A percentile compares a stretch with the other conserved stretches of the same genome.
These are phyloP conservation scores for Kalmusia sp. DNA, from an alignment of 2,329 filamentous ascomycete species.

Conservation along the genomic window DNA sequence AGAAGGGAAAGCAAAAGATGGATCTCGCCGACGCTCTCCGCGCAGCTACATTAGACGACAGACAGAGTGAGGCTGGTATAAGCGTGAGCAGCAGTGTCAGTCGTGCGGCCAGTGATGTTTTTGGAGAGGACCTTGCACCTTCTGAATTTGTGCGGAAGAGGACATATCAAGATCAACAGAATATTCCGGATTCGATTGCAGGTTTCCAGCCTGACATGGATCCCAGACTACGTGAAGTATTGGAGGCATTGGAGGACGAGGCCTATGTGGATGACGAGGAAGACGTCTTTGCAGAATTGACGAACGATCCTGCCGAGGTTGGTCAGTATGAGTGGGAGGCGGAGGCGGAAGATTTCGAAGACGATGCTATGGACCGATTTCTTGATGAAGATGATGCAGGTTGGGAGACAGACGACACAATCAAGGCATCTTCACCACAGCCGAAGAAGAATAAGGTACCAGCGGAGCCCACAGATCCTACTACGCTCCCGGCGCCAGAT, in stretches of 20 bases:
- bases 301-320: slow-evolving; percentile 74
- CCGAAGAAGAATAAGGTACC: slow-evolving; percentile 39
- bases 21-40: slow-evolving; percentile 83
- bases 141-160: slow-evolving; percentile 78
- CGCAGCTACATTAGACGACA: slow-evolving; percentile 52
- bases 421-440: slow-evolving; percentile 62
- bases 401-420: slow-evolving; percentile 95
- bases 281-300: slow-evolving; percentile 80
- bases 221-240: slow-evolving; percentile 83
- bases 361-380: slow-evolving; percentile 51
- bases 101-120: slow-evolving; percentile 57
- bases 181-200: slow-evolving; percentile 87
- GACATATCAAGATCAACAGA: slow-evolving; percentile 91
- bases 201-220: slow-evolving; percentile 99
- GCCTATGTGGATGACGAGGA: slow-evolving; percentile 86
- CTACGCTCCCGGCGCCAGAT: slow-evolving; percentile 40
- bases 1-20: slow-evolving; percentile 78
- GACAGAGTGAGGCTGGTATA: slow-evolving; percentile 50
- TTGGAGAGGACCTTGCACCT: slow-evolving; percentile 78
- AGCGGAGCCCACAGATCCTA: slow-evolving; percentile 58
- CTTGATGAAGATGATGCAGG: slow-evolving; percentile 74
- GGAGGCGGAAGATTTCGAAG: slow-evolving; percentile 55
- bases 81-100: slow-evolving; percentile 52
- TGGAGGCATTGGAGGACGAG: slow-evolving; percentile 95
- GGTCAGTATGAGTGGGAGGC: slow-evolving; percentile 82